Evolutionary conservation across 805 yeast genomes (phyloP).

Genomic region (Ogataea methanolica): DNA sequence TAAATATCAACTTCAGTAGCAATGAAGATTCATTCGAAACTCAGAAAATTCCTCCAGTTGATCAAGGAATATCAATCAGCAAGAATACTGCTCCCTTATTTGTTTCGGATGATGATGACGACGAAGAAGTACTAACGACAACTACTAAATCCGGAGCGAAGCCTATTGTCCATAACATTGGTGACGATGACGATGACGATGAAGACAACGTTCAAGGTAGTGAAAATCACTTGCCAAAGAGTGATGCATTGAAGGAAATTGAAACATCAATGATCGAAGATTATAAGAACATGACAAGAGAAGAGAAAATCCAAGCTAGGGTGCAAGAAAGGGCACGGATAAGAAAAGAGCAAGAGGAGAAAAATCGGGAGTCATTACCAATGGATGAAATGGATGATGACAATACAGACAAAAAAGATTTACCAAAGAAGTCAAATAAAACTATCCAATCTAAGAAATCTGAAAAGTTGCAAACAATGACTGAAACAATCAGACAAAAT

Average conservation of each 20-base stretch:
- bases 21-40: no score
- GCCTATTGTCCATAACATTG: neutral
- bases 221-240: no score
- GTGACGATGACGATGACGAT: constrained; percentile 10
- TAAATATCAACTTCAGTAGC: no score
- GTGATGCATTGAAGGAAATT: neutral
- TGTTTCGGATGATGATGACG: no score
- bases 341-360: constrained; percentile 14
- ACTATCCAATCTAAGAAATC: constrained; percentile 3
- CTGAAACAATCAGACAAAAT: constrained; percentile 13
- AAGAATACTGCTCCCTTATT: no score
- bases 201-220: constrained; percentile 1
- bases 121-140: no score
- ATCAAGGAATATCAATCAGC: no score
- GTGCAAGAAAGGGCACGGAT: constrained; percentile 13
- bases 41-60: no score
- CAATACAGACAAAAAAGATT: neutral
- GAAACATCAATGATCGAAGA: constrained; percentile 9
- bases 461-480: constrained; percentile 4
- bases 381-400: neutral
- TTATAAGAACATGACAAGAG: constrained; percentile 21
- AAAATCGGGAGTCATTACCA: neutral
- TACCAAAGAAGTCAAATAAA: constrained; percentile 2
- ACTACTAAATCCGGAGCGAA: neutral
- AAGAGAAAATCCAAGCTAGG: constrained; percentile 27